A percentile compares a stretch with the other conserved stretches of the same genome.
Evolutionary conservation across 106 monocot genomes (phyloP).

Genomic region (Phalaenopsis aphrodite): DNA sequence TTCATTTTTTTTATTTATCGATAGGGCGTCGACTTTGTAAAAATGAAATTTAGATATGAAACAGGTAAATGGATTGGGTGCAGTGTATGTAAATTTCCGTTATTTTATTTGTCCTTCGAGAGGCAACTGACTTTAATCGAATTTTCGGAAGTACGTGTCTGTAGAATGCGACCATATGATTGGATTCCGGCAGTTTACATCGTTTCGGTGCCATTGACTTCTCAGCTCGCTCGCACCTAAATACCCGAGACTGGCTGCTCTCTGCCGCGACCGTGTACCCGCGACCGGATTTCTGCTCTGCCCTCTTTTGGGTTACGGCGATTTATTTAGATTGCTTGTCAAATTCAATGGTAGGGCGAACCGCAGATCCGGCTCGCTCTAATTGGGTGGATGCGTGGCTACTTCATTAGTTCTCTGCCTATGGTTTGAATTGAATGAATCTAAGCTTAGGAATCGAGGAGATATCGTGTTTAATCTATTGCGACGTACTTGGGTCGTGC

Average conservation of each 20-base stretch:
- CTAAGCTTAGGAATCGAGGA: background rate
- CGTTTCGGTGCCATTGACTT: background rate
- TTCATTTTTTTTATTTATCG: no score
- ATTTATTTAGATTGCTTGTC: background rate
- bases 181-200: background rate
- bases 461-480: background rate
- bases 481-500: background rate
- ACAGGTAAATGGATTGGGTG: no score
- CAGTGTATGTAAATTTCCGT: no score
- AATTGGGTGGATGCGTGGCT: background rate
- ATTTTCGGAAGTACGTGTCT: no score
- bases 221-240: background rate
- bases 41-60: no score
- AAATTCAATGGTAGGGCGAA: background rate
- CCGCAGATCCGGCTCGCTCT: background rate
- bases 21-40: no score
- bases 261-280: background rate
- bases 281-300: background rate
- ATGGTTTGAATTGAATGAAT: conserved; percentile 7
- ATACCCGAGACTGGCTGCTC: background rate
- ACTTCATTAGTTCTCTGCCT: background rate
- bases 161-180: no score
- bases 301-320: background rate
- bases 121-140: no score
- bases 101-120: no score